A percentile compares a stretch with the other conserved stretches of the same genome.
phyloP scores from a whole-genome alignment of 257 asterid species.

The Anisodus tanguticus region DNA sequence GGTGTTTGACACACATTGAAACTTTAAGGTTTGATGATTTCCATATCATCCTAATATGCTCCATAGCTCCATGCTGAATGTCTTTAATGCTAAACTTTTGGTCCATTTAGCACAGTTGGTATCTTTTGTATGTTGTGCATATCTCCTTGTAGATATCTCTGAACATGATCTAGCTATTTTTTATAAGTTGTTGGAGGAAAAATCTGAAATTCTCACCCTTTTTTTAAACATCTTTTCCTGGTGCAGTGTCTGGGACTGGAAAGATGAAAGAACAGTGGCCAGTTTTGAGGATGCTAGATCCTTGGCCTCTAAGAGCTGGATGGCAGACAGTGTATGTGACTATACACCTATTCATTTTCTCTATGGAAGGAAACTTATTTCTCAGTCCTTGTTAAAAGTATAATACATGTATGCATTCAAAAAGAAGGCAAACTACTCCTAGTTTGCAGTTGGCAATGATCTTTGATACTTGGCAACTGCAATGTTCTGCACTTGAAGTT shows the following conservation, averaged over 20 bases:
- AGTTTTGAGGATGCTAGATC: constrained; percentile 81
- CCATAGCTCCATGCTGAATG: background rate
- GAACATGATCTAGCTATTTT: background rate
- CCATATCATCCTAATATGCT: constrained; percentile 1
- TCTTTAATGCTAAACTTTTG: background rate
- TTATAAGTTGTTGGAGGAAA: background rate
- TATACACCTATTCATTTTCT: background rate
- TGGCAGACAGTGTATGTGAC: constrained; percentile 56
- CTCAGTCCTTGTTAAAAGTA: background rate
- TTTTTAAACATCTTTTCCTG: constrained; percentile 23
- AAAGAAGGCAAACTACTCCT: background rate
- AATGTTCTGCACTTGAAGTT: background rate
- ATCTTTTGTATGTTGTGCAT: background rate
- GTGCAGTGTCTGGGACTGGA: constrained; percentile 92
- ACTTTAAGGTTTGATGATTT: constrained; percentile 65
- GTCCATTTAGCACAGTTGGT: background rate
- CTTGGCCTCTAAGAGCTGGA: constrained; percentile 85
- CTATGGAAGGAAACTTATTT: background rate
- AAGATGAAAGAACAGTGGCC: constrained; percentile 53
- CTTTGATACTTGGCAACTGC: background rate
- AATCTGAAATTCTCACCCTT: background rate
- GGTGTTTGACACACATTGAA: constrained; percentile 95
- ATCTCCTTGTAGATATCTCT: background rate
- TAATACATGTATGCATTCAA: background rate
- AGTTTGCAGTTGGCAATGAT: background rate